phyloP scores from a whole-genome alignment of 768 basidiomycete species.

The Lactarius psammicola region DNA sequence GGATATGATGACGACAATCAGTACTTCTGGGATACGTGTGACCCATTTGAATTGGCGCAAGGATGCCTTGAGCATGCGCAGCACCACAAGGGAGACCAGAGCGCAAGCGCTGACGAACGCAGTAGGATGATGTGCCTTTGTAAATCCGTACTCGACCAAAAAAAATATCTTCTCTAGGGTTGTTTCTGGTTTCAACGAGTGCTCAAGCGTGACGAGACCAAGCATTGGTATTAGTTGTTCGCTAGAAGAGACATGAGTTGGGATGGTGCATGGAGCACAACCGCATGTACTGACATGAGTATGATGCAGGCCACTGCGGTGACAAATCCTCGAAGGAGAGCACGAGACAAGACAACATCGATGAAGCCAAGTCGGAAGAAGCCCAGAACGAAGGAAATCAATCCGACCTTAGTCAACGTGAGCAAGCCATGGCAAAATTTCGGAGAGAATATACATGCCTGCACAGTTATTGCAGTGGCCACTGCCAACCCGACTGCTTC shows the following conservation, averaged over 20 bases:
- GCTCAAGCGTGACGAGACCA: slow-evolving; percentile 62
- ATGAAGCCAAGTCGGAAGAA: slow-evolving; percentile 89
- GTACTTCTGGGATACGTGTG: slow-evolving; percentile 84
- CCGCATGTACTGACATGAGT: slow-evolving; percentile 56
- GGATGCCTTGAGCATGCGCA: slow-evolving; percentile 55
- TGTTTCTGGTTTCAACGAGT: slow-evolving; percentile 55
- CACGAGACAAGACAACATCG: slow-evolving; percentile 89
- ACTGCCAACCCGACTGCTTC: slow-evolving; percentile 63
- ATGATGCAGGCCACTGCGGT: slow-evolving; percentile 85
- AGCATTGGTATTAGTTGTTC: slow-evolving; percentile 91
- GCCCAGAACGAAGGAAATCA: slow-evolving; percentile 83
- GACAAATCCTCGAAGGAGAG: slow-evolving; percentile 84
- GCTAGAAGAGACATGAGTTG: slow-evolving; percentile 38
- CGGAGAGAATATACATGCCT: slow-evolving; percentile 45
- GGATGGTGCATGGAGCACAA: background rate
- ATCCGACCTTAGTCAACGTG: slow-evolving; percentile 55
- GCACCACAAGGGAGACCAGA: slow-evolving; percentile 59
- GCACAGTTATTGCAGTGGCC: slow-evolving; percentile 79
- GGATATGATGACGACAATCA: slow-evolving; percentile 79
- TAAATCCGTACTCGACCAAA: slow-evolving; percentile 56
- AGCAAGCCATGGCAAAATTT: background rate
- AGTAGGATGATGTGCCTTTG: slow-evolving; percentile 62
- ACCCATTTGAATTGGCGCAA: slow-evolving; percentile 58
- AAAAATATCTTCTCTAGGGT: slow-evolving; percentile 79
- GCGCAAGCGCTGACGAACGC: slow-evolving; percentile 72